Percentiles rank a stretch among this genome's conserved stretches.
Evolutionary conservation across 805 yeast species (phyloP).

Genomic region (Spencermartinsiella europaea): DNA sequence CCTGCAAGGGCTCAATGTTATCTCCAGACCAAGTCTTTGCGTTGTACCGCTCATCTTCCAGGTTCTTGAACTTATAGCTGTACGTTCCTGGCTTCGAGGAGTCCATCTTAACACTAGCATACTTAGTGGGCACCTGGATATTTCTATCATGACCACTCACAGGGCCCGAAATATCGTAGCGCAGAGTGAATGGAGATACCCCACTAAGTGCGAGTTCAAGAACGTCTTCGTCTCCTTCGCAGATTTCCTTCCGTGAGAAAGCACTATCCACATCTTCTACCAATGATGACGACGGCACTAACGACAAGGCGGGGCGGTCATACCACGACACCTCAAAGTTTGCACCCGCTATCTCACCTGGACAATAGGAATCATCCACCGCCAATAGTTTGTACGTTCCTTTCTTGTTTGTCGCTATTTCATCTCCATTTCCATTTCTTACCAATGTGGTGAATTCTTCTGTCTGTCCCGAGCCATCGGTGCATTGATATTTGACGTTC

Average conservation of each 20-base stretch:
- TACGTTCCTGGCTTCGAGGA: constrained; percentile 53
- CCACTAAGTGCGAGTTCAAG: constrained; percentile 49
- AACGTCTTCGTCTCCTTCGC: constrained; percentile 45
- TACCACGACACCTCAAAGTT: constrained; percentile 41
- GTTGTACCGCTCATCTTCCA: constrained; percentile 62
- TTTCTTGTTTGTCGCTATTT: constrained; percentile 36
- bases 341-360: constrained; percentile 39
- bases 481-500: constrained; percentile 27
- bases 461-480: constrained; percentile 11
- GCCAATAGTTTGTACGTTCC: constrained; percentile 45
- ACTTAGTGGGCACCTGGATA: constrained; percentile 49
- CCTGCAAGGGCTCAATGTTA: constrained; percentile 16
- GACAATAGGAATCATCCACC: constrained; percentile 48
- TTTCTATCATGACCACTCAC: constrained; percentile 15
- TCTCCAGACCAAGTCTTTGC: constrained; percentile 33
- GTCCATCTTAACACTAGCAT: constrained; percentile 43
- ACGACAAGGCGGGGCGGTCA: constrained; percentile 41
- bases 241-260: constrained; percentile 38
- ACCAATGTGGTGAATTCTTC: constrained; percentile 9
- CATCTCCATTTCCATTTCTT: constrained; percentile 22
- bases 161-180: constrained; percentile 42
- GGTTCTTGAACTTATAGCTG: constrained; percentile 52
- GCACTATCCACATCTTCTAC: constrained; percentile 23
- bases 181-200: constrained; percentile 61
- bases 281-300: constrained; percentile 32